A percentile compares a stretch with the other conserved stretches of the same genome.
phyloP scores from a whole-genome alignment of 2,329 filamentous ascomycete species.

The Penicillium sp. region DNA sequence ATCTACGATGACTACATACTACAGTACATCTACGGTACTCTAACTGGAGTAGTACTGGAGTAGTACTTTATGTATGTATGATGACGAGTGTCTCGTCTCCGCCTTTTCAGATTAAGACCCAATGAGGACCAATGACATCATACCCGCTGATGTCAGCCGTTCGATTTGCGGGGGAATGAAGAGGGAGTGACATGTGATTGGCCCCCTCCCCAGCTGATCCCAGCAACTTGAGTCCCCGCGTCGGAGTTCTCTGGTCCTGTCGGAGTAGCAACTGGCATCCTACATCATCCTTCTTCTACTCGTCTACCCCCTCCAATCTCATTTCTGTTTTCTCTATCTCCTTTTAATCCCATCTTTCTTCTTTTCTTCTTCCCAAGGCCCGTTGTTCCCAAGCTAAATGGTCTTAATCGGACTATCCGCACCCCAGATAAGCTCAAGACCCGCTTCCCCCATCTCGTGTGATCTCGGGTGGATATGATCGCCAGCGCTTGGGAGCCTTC shows the following conservation, averaged over 20 bases:
- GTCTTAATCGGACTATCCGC: conserved; percentile 3
- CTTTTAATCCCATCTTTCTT: not conserved
- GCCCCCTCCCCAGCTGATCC: conserved; percentile 13
- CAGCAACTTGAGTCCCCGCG: conserved; percentile 2
- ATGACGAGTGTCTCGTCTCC: not conserved
- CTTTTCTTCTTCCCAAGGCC: not conserved
- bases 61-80: not conserved
- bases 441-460: conserved; percentile 16
- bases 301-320: not conserved
- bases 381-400: conserved; percentile 3
- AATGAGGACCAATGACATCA: conserved; percentile 22
- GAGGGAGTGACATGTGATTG: conserved; percentile 16
- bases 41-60: too few species aligned
- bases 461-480: conserved; percentile 28
- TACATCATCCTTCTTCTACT: conserved; percentile 1
- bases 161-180: conserved; percentile 16
- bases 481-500: conserved; percentile 13
- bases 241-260: conserved; percentile 28
- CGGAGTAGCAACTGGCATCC: conserved; percentile 9
- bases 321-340: not conserved
- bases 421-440: conserved; percentile 11
- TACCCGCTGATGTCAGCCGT: conserved; percentile 14
- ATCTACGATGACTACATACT: conserved; percentile 10
- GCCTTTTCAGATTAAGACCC: not conserved
- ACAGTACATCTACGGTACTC: not conserved